Percentiles rank a stretch among this genome's conserved stretches.
Evolutionary conservation across 2,329 filamentous ascomycete species (phyloP).

Genomic region (Aspergillus sp.): DNA sequence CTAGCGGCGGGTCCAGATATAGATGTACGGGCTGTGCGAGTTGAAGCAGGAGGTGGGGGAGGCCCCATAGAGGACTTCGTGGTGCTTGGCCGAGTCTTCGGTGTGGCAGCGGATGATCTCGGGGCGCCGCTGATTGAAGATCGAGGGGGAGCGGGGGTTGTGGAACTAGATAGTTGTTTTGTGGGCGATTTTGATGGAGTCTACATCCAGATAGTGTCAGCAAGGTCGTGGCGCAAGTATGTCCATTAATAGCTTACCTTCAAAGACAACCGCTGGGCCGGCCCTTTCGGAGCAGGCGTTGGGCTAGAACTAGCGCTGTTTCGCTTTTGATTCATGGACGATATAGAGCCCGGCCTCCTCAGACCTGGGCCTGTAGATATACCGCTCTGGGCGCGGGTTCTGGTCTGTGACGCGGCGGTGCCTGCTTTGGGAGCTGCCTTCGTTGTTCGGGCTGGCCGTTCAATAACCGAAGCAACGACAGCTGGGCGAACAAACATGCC

Average conservation of each 20-base stretch:
- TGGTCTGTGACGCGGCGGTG: slow-evolving; percentile 18
- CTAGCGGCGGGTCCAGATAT: slow-evolving; percentile 33
- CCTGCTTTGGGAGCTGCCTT: slow-evolving; percentile 37
- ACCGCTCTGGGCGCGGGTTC: slow-evolving; percentile 44
- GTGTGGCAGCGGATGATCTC: slow-evolving; percentile 53
- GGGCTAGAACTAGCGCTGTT: slow-evolving; percentile 73
- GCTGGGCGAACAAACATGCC: slow-evolving; percentile 85
- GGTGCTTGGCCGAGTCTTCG: slow-evolving; percentile 57
- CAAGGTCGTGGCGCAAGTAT: background rate
- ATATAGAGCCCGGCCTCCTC: slow-evolving; percentile 48
- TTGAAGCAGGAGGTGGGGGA: slow-evolving; percentile 44
- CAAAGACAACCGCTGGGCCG: slow-evolving; percentile 35
- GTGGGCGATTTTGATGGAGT: slow-evolving; percentile 78
- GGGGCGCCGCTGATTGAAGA: slow-evolving; percentile 42
- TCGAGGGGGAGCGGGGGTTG: slow-evolving; percentile 57
- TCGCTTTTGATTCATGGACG: slow-evolving; percentile 59
- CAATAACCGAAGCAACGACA: slow-evolving; percentile 59
- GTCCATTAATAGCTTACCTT: slow-evolving; percentile 30
- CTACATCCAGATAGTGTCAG: slow-evolving; percentile 40
- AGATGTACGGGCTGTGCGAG: slow-evolving; percentile 42
- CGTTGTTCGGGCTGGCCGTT: slow-evolving; percentile 38
- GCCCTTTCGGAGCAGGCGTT: slow-evolving; percentile 62
- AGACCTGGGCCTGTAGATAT: slow-evolving; percentile 34
- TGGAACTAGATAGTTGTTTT: slow-evolving; percentile 62
- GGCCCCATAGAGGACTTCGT: slow-evolving; percentile 68